Evolutionary conservation across 495 filamentous ascomycete species (phyloP).

Genomic region (Talaromyces liani): DNA sequence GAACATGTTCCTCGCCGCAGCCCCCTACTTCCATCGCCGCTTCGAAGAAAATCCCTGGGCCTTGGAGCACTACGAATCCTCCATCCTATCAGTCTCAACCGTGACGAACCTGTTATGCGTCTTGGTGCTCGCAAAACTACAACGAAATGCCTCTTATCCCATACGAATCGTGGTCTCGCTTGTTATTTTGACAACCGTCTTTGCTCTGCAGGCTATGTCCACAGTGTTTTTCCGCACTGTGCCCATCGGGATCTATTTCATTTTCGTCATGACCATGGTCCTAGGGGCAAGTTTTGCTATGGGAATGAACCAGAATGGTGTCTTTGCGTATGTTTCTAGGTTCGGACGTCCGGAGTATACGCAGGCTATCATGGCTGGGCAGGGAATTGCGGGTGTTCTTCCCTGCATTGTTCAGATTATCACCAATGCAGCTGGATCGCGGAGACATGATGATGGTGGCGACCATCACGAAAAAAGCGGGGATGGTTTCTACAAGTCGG

Average conservation of each 20-base stretch:
- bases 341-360: slow-evolving; percentile 83
- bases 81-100: slow-evolving; percentile 80
- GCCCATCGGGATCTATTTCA: slow-evolving; percentile 61
- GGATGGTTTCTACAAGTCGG: slow-evolving; percentile 51
- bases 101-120: slow-evolving; percentile 69
- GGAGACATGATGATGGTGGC: slow-evolving; percentile 13
- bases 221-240: slow-evolving; percentile 57
- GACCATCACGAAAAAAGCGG: background rate
- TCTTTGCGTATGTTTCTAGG: slow-evolving; percentile 83
- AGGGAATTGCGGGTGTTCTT: slow-evolving; percentile 86
- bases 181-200: slow-evolving; percentile 61
- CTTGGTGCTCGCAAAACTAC: slow-evolving; percentile 67
- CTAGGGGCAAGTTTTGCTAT: slow-evolving; percentile 66
- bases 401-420: slow-evolving; percentile 80
- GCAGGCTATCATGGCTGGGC: slow-evolving; percentile 93
- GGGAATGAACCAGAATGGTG: slow-evolving; percentile 86
- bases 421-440: slow-evolving; percentile 64
- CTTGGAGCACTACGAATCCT: slow-evolving; percentile 72
- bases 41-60: slow-evolving; percentile 66
- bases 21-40: slow-evolving; percentile 83
- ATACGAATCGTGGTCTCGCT: slow-evolving; percentile 70
- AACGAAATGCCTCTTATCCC: slow-evolving; percentile 75
- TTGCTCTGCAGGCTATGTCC: slow-evolving; percentile 71
- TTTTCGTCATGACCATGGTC: slow-evolving; percentile 79
- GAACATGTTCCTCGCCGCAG: slow-evolving; percentile 98